These are phyloP conservation scores for Cinnamomum chago DNA, from an alignment of 164 flowering plant species.

Conservation along the genomic window DNA sequence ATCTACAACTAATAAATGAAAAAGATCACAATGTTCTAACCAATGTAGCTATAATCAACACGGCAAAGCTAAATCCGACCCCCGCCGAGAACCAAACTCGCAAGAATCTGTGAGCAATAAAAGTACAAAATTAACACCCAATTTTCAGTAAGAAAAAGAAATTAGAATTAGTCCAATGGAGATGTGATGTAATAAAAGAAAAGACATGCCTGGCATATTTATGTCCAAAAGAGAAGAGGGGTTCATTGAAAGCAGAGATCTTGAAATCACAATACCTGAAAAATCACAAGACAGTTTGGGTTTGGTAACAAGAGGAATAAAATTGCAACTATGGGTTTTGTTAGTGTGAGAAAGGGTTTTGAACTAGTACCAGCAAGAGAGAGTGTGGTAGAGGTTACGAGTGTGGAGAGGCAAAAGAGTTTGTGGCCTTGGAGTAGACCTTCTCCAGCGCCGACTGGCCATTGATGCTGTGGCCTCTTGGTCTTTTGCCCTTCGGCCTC, in stretches of 20 bases:
- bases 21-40: constrained; percentile 2
- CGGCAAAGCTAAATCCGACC: constrained; percentile 12
- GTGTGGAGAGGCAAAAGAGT: constrained; percentile 5
- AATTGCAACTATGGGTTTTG: neutral
- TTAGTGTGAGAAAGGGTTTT: neutral
- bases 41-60: constrained; percentile 5
- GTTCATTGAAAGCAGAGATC: constrained; percentile 11
- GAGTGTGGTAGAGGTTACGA: neutral
- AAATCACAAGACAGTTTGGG: neutral
- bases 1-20: neutral
- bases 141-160: neutral
- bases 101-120: constrained; percentile 8
- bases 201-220: constrained; percentile 10
- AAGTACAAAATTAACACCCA: neutral
- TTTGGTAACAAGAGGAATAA: neutral
- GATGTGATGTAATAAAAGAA: neutral
- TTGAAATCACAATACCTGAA: constrained; percentile 17
- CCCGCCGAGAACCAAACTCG: constrained; percentile 14
- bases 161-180: neutral
- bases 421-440: neutral
- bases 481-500: too few relatives aligned
- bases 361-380: constrained; percentile 7
- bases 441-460: constrained; percentile 4
- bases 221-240: constrained; percentile 6
- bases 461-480: neutral